phyloP scores from a whole-genome alignment of 371 early-diverging fungal species.

The Syncephalastrum sp. region DNA sequence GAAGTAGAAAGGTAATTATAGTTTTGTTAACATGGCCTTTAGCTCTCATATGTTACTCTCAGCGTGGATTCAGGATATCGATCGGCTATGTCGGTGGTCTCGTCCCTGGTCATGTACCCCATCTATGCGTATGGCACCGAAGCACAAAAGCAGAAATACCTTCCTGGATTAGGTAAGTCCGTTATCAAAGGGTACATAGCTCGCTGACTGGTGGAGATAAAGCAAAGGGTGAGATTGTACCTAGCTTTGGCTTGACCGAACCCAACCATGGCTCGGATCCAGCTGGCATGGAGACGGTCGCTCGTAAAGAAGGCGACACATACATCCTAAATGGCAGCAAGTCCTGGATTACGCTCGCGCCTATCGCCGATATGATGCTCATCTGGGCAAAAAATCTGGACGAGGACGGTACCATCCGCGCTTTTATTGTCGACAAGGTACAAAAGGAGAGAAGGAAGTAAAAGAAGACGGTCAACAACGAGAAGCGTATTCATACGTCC shows the following conservation, averaged over 20 bases:
- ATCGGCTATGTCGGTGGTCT: constrained; percentile 98
- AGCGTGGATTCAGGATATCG: constrained; percentile 96
- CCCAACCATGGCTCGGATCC: constrained; percentile 98
- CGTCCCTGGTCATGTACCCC: constrained; percentile 97
- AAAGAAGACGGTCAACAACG: not conserved
- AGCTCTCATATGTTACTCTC: not conserved
- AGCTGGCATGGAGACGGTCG: constrained; percentile 90
- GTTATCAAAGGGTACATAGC: no score
- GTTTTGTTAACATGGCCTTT: not conserved
- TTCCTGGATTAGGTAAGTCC: constrained; percentile 78
- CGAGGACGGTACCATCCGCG: constrained; percentile 86
- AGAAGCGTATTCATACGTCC: not conserved
- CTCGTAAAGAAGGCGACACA: constrained; percentile 69
- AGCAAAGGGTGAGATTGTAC: constrained; percentile 89
- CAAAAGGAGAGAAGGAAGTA: not conserved
- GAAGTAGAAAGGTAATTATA: constrained; percentile 83
- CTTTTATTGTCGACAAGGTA: constrained; percentile 91
- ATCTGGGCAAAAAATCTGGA: constrained; percentile 91
- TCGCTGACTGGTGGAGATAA: constrained; percentile 1
- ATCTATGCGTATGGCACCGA: constrained; percentile 94
- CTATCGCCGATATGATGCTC: constrained; percentile 94
- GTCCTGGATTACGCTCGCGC: constrained; percentile 98
- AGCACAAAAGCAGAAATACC: constrained; percentile 88
- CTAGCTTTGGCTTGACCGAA: constrained; percentile 95
- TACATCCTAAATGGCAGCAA: constrained; percentile 90